Percentiles rank a stretch among this genome's conserved stretches.
Conservation (phyloP, 2,329 filamentous ascomycete species). For the Monosporascus sp. region DNA sequence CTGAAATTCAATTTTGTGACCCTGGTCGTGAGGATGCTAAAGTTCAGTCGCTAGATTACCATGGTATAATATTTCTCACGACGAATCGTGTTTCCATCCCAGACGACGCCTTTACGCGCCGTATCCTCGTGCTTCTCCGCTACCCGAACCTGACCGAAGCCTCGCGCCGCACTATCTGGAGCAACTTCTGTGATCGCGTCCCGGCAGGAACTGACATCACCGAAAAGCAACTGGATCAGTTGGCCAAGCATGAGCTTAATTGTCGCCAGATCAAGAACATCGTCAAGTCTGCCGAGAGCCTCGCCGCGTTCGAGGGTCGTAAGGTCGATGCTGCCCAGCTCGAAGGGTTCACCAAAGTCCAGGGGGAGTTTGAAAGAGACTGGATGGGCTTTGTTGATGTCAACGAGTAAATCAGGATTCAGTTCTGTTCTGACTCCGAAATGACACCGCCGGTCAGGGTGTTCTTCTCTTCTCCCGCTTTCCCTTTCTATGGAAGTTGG, state of each 20-base stretch:
- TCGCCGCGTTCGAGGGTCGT: constrained; percentile 22
- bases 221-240: constrained; percentile 15
- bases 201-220: constrained; percentile 16
- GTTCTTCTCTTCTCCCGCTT: too few relatives aligned
- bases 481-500: too few relatives aligned
- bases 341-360: constrained; percentile 23
- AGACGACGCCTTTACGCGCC: constrained; percentile 18
- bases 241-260: constrained; percentile 19
- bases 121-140: constrained; percentile 19
- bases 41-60: constrained; percentile 11
- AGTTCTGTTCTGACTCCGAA: too few relatives aligned
- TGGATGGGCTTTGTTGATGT: constrained; percentile 12
- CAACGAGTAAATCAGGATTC: constrained; percentile 5
- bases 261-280: constrained; percentile 26
- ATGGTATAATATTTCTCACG: constrained; percentile 19
- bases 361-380: constrained; percentile 25
- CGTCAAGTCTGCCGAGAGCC: constrained; percentile 23
- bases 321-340: constrained; percentile 23
- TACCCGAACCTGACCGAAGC: constrained; percentile 12
- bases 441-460: too few relatives aligned
- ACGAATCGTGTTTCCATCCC: constrained; percentile 18
- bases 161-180: constrained; percentile 15
- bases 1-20: not conserved
- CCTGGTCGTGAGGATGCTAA: too few relatives aligned
- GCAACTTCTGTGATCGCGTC: constrained; percentile 17